Conservation (phyloP, 805 yeast genomes). For the Candida broadrunensis region DNA sequence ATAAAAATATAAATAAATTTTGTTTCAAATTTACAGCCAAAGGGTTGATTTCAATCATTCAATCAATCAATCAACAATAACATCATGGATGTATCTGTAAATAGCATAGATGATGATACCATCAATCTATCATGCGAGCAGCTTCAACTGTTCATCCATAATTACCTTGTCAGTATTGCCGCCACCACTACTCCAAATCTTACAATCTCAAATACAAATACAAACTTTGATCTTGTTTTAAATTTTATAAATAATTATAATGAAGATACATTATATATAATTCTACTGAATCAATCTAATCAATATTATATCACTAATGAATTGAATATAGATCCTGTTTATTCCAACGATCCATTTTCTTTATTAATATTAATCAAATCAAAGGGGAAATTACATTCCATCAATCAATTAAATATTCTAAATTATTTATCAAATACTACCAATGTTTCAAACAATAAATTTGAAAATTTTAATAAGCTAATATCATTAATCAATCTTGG, state of each 20-base stretch:
- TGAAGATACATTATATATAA: slow-evolving; percentile 19
- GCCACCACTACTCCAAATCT: too few species aligned
- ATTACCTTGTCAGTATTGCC: too few species aligned
- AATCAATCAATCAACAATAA: too few species aligned
- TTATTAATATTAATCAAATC: slow-evolving; percentile 44
- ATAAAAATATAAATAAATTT: too few species aligned
- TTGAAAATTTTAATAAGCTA: slow-evolving; percentile 47
- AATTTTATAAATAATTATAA: slow-evolving; percentile 15
- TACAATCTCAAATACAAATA: too few species aligned
- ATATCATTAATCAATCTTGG: slow-evolving; percentile 60
- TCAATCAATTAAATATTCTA: slow-evolving; percentile 29
- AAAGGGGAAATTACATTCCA: slow-evolving; percentile 24
- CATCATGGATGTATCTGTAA: too few species aligned
- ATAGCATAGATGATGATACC: too few species aligned
- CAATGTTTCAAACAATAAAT: slow-evolving; percentile 2
- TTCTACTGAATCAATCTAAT: slow-evolving; percentile 6
- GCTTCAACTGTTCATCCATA: too few species aligned
- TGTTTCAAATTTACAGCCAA: too few species aligned
- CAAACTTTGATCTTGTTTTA: too few species aligned
- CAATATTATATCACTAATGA: slow-evolving; percentile 9
- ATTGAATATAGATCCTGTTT: slow-evolving; percentile 3
- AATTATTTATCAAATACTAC: slow-evolving; percentile 24
- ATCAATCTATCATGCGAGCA: too few species aligned
- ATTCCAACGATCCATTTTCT: slow-evolving; percentile 6
- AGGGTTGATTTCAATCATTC: too few species aligned